Percentiles rank a stretch among this genome's conserved stretches.
These are phyloP conservation scores for Trifolium subterraneum DNA, from an alignment of 306 rosid species.

Conservation along the genomic window DNA sequence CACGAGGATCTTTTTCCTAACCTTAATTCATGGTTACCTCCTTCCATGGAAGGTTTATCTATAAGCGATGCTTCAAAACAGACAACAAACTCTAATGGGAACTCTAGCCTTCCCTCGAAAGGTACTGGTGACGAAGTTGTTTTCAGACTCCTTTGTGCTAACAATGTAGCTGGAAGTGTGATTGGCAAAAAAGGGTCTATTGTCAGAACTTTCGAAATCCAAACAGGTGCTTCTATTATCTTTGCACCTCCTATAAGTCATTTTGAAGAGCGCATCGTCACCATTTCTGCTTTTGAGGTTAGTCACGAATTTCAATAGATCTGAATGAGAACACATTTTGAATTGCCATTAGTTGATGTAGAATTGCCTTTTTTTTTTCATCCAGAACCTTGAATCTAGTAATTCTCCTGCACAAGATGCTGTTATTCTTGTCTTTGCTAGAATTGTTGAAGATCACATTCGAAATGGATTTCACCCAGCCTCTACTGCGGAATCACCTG, in stretches of 20 bases:
- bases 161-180: conserved; percentile 63
- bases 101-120: conserved; percentile 34
- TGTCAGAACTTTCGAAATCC: conserved; percentile 57
- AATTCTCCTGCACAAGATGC: conserved; percentile 75
- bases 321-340: conserved; percentile 2
- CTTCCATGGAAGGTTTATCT: conserved; percentile 49
- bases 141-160: conserved; percentile 66
- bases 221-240: conserved; percentile 68
- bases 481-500: conserved; percentile 47
- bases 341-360: conserved; percentile 40
- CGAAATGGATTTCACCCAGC: conserved; percentile 50
- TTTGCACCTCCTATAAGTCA: conserved; percentile 57
- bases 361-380: conserved; percentile 23
- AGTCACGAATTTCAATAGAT: conserved; percentile 39
- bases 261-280: conserved; percentile 60
- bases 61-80: conserved; percentile 32
- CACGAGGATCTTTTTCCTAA: conserved; percentile 51
- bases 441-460: conserved; percentile 61
- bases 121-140: conserved; percentile 49
- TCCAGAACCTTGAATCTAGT: conserved; percentile 56
- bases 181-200: conserved; percentile 65
- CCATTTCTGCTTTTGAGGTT: conserved; percentile 74
- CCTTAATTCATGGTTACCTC: conserved; percentile 44
- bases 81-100: conserved; percentile 35
- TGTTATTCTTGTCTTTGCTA: conserved; percentile 59